phyloP scores from a whole-genome alignment of 805 yeast species.

The Nematodospora valgi region DNA sequence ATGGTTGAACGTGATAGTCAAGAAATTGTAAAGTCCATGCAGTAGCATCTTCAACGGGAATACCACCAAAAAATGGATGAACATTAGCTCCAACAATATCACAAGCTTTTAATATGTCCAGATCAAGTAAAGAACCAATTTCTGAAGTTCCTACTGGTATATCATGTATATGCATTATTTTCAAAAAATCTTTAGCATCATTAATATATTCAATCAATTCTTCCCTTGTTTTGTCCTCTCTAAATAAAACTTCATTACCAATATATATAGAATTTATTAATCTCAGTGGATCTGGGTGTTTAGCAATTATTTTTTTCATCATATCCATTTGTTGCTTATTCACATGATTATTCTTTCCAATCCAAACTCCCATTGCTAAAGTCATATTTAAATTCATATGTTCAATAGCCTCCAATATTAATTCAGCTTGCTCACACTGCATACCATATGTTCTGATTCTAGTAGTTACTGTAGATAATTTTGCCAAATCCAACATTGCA shows the following conservation, averaged over 20 bases:
- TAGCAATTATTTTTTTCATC: conserved; percentile 39
- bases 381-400: conserved; percentile 52
- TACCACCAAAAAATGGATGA: conserved; percentile 69
- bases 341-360: conserved; percentile 41
- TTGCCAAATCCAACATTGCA: conserved; percentile 53
- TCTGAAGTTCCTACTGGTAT: conserved; percentile 65
- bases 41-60: conserved; percentile 41
- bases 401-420: conserved; percentile 50
- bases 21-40: conserved; percentile 53
- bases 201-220: conserved; percentile 41
- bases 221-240: conserved; percentile 43
- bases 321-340: conserved; percentile 46
- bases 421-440: conserved; percentile 56
- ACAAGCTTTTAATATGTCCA: conserved; percentile 37
- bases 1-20: conserved; percentile 41
- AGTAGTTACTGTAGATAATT: conserved; percentile 55
- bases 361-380: conserved; percentile 62
- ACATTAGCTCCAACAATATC: conserved; percentile 63
- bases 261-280: conserved; percentile 51
- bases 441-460: conserved; percentile 58
- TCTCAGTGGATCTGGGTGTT: conserved; percentile 36
- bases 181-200: conserved; percentile 37
- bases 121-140: conserved; percentile 45
- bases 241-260: conserved; percentile 61
- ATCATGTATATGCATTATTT: conserved; percentile 24